Evolutionary conservation across 2,329 filamentous ascomycete species (phyloP), one percentile per base, ranked within the genome.

Genomic region (Penicillium sp.): DNA sequence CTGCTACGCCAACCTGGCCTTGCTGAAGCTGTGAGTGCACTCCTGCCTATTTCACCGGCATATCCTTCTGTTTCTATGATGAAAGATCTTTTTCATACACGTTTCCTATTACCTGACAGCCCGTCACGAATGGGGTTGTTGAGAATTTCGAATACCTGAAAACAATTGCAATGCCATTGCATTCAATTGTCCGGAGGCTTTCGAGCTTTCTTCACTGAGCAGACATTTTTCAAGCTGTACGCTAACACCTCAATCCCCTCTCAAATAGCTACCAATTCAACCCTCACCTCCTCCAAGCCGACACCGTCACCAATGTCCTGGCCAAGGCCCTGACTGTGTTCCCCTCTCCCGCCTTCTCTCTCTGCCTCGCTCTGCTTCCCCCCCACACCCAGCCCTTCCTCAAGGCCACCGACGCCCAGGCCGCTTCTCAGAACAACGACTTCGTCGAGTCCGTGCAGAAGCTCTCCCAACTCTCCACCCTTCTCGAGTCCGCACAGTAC

Each of bases 41-140:
- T 57, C 9, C 57, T 42, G 51, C 56, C 28, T 53, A n/a, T 45
- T 16, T 44, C 45, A 3, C 13, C 43, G 31, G 24, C 10, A 31
- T 18, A 46, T 18, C 33, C 36, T 10, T 57, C 47, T 41, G 56
- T 60, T 58, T 56, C 49, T 65, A 81, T 90, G 89, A 95, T 92
- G 89, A 90, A 82, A 74, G 79, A 81, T 74, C 66, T 71, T 77
- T 71, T 78, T 59, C 57, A 65, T 63, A 64, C 87, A 95, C 90
- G 90, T 96, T 96, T 95, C 89, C 90, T 96, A 95, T 96, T 96
- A 95, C 84, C 90, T 89, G 90, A 95, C 76, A 75, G 77, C 75
- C 68, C 61, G 63, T 57, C 55, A 72, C 67, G 78, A 71, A 74
- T 76, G 77, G 69, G 70, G 67, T 75, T 69, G 74, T 90, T 88